Conservation (phyloP, 257 asterid species). For the Perilla frutescens region DNA sequence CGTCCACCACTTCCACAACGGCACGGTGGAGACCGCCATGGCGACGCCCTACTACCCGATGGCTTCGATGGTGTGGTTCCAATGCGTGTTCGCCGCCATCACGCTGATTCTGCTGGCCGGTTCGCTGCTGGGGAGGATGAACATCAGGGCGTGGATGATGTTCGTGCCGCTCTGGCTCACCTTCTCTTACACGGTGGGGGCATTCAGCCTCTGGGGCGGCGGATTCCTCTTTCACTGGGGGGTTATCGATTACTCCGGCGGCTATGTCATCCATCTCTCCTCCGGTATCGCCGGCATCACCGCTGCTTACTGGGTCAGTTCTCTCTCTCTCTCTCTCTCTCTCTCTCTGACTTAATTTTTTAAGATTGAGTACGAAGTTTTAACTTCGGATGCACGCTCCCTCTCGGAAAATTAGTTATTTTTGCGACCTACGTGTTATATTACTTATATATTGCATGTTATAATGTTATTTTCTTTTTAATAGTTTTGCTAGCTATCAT, state of each 20-base stretch:
- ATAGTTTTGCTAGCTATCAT: too few relatives aligned
- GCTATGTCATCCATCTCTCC: constrained; percentile 70
- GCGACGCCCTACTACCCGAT: constrained; percentile 55
- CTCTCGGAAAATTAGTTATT: not conserved
- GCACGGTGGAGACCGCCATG: constrained; percentile 51
- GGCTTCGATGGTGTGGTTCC: constrained; percentile 76
- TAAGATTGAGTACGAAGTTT: not conserved
- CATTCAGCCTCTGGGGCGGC: constrained; percentile 75
- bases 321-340: not conserved
- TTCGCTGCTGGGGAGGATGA: constrained; percentile 69
- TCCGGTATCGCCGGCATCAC: constrained; percentile 74
- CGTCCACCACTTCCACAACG: constrained; percentile 38
- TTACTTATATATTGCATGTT: too few relatives aligned
- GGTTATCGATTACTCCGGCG: constrained; percentile 68
- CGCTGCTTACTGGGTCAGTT: constrained; percentile 65
- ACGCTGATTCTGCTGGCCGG: constrained; percentile 57
- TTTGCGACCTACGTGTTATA: not conserved
- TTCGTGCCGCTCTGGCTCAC: constrained; percentile 75
- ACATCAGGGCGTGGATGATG: constrained; percentile 68
- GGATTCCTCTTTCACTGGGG: constrained; percentile 73
- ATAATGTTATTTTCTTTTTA: too few relatives aligned
- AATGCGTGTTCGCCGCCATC: constrained; percentile 65
- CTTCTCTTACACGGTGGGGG: constrained; percentile 68
- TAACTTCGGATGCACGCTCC: not conserved
- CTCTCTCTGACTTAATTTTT: not conserved